phyloP scores from a whole-genome alignment of 495 filamentous ascomycete species.

The Trichoderma parareesei region DNA sequence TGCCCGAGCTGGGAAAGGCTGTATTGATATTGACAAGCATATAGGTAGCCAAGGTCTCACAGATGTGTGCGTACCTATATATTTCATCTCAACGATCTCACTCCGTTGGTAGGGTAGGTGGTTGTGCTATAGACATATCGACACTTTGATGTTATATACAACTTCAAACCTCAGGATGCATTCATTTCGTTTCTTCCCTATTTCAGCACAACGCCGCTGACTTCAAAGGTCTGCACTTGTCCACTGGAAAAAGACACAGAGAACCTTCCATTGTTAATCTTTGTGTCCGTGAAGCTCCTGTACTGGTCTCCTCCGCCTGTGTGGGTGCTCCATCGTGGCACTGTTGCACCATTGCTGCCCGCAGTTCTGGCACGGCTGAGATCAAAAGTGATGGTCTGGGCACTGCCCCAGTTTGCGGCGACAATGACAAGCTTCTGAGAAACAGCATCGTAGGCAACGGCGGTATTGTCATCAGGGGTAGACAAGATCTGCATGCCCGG shows the following conservation, averaged over 20 bases:
- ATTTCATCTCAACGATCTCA: no score
- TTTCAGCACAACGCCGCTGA: conserved; percentile 19
- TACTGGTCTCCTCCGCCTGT: conserved; percentile 26
- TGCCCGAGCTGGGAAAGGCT: no score
- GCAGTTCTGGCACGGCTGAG: conserved; percentile 21
- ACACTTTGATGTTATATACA: no score
- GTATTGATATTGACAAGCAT: no score
- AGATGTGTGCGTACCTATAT: no score
- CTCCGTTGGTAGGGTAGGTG: no score
- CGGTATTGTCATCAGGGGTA: conserved; percentile 23
- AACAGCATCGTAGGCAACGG: conserved; percentile 28
- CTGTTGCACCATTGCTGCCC: conserved; percentile 21
- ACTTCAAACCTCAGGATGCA: no score
- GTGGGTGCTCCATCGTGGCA: conserved; percentile 29
- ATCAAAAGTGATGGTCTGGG: conserved; percentile 32
- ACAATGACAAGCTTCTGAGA: conserved; percentile 27
- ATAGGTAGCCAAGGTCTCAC: no score
- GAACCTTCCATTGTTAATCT: conserved; percentile 23
- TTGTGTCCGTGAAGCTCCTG: conserved; percentile 21
- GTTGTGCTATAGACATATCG: no score
- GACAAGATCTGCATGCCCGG: conserved; percentile 25
- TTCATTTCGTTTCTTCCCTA: no score
- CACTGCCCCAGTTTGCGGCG: conserved; percentile 28
- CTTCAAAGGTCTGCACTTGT: conserved; percentile 25
- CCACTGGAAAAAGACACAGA: conserved; percentile 23